Evolutionary conservation across 139 green algal genomes (phyloP).

Genomic region (Micromonas commoda): DNA sequence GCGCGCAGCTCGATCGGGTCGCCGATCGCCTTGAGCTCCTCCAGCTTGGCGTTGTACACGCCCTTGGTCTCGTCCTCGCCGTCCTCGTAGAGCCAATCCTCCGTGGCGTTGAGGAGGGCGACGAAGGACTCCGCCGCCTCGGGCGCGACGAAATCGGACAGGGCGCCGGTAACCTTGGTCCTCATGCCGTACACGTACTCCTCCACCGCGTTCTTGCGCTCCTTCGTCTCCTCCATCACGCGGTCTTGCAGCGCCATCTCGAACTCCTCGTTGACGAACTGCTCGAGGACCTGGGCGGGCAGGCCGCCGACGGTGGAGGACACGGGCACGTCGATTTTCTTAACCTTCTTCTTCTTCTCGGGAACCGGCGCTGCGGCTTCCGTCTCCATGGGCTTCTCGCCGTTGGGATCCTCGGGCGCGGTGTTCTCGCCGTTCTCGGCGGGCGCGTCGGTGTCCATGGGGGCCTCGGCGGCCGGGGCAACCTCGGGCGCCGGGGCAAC

Average conservation of each 20-base stretch:
- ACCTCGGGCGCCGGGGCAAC: constrained; percentile 54
- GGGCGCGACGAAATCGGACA: constrained; percentile 53
- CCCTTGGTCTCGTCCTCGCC: constrained; percentile 89
- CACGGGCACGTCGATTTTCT: constrained; percentile 52
- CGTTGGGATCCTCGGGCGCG: constrained; percentile 19
- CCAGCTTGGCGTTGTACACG: constrained; percentile 84
- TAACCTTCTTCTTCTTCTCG: constrained; percentile 57
- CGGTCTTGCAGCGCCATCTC: constrained; percentile 66
- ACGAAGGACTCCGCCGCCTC: constrained; percentile 54
- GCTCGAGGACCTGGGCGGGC: constrained; percentile 39
- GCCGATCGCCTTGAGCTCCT: constrained; percentile 67
- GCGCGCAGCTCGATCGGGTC: constrained; percentile 59
- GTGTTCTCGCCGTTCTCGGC: constrained; percentile 40
- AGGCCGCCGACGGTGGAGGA: constrained; percentile 39
- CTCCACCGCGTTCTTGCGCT: constrained; percentile 94
- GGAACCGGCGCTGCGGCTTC: neutral
- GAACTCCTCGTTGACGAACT: constrained; percentile 52
- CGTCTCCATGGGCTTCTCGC: constrained; percentile 42
- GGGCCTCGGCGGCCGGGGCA: constrained; percentile 10
- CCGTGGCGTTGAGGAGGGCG: constrained; percentile 56
- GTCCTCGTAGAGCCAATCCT: constrained; percentile 99
- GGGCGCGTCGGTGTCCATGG: constrained; percentile 10
- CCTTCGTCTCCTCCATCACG: constrained; percentile 90
- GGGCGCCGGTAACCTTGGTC: constrained; percentile 53
- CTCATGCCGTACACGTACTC: constrained; percentile 86